Evolutionary conservation across 1,284 basidiomycete species (phyloP).

Genomic region (Termitomyces sp.): DNA sequence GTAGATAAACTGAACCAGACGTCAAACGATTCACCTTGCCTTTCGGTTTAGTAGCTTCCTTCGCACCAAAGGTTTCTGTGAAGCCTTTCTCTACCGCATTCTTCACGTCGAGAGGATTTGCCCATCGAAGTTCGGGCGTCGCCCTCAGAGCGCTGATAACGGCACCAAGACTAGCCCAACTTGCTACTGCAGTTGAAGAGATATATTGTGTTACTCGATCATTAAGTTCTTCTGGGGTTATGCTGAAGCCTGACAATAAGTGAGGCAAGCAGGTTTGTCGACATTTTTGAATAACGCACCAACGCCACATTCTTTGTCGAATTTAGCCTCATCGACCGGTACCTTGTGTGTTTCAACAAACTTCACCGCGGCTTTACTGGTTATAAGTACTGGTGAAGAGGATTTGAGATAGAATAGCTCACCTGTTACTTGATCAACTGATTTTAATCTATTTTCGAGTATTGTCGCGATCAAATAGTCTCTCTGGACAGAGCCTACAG

Average conservation of each 20-base stretch:
- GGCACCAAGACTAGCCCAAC: constrained; percentile 75
- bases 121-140: constrained; percentile 80
- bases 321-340: constrained; percentile 69
- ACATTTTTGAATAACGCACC: constrained; percentile 49
- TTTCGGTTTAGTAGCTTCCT: constrained; percentile 65
- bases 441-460: constrained; percentile 69
- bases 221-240: constrained; percentile 70
- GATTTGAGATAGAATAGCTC: constrained; percentile 21
- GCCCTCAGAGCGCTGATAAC: constrained; percentile 70
- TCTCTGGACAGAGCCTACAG: constrained; percentile 48
- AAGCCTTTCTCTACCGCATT: constrained; percentile 80
- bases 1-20: background rate
- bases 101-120: constrained; percentile 86
- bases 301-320: constrained; percentile 83
- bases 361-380: constrained; percentile 65
- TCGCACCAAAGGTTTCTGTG: constrained; percentile 73
- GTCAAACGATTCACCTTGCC: constrained; percentile 48
- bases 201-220: constrained; percentile 61
- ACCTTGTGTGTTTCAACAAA: constrained; percentile 61
- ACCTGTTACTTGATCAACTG: constrained; percentile 87
- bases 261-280: background rate
- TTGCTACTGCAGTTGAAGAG: constrained; percentile 45
- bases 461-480: constrained; percentile 70
- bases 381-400: constrained; percentile 4
- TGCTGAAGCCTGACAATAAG: constrained; percentile 62